Evolutionary conservation across 257 asterid species (phyloP).

Genomic region (Cordia subcordata): DNA sequence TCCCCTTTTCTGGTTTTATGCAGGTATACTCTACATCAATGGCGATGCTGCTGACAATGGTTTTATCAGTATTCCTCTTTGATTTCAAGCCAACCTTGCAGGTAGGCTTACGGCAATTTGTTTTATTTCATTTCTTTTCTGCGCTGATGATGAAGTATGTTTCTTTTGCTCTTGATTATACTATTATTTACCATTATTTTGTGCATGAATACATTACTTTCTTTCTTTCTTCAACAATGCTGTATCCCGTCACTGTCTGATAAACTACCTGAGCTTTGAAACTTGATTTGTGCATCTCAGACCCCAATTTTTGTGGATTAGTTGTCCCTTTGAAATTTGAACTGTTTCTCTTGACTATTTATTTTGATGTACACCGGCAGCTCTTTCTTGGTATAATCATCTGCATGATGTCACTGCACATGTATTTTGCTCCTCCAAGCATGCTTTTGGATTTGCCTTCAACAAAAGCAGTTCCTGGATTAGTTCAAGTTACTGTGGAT

Average conservation of each 20-base stretch:
- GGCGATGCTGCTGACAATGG: conserved; percentile 95
- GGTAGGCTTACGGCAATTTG: conserved; percentile 27
- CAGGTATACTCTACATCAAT: conserved; percentile 95
- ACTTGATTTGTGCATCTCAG: too few relatives aligned
- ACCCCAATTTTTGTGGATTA: too few relatives aligned
- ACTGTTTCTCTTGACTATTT: not conserved
- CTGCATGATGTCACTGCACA: conserved; percentile 97
- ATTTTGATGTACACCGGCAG: conserved; percentile 35
- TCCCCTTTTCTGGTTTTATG: too few relatives aligned
- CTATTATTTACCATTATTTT: too few relatives aligned
- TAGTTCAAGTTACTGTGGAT: conserved; percentile 54
- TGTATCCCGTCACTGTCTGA: too few relatives aligned
- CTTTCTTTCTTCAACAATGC: not conserved
- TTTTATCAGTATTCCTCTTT: conserved; percentile 76
- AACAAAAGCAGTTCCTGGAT: conserved; percentile 45
- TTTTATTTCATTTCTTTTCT: not conserved
- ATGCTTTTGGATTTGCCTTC: conserved; percentile 68
- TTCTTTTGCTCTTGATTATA: not conserved
- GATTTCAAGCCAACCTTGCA: conserved; percentile 85
- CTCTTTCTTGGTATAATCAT: conserved; percentile 78
- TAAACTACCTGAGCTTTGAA: too few relatives aligned
- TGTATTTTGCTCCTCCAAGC: conserved; percentile 93
- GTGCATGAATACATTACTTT: too few relatives aligned
- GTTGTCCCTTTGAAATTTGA: too few relatives aligned
- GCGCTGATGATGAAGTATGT: too few relatives aligned